Conservation (phyloP, 2,329 filamentous ascomycete genomes). For the Trichophyton rubrum region DNA sequence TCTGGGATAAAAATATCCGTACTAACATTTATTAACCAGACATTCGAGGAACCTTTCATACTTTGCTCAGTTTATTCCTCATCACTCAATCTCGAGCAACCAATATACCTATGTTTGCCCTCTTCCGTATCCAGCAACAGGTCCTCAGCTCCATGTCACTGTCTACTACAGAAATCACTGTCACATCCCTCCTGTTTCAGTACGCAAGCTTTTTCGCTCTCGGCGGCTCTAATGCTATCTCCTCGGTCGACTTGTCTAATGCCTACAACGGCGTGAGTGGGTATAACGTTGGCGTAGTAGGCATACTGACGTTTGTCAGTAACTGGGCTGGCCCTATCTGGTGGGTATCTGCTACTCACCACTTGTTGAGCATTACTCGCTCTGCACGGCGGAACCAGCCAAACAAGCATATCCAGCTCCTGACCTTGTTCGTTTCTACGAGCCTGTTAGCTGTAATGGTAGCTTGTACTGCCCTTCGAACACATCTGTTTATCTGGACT, state of each 20-base stretch:
- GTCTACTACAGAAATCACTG: conserved; percentile 47
- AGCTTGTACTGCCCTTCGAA: conserved; percentile 69
- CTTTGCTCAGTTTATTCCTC: conserved; percentile 63
- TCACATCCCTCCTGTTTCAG: conserved; percentile 63
- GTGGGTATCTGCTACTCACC: conserved; percentile 56
- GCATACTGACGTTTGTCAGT: conserved; percentile 66
- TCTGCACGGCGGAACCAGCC: conserved; percentile 9
- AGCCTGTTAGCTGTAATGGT: conserved; percentile 67
- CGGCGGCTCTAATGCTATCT: conserved; percentile 87
- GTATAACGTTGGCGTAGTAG: conserved; percentile 73
- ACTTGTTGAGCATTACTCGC: conserved; percentile 16
- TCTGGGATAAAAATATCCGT: background rate
- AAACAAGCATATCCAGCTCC: conserved; percentile 34
- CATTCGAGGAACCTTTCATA: conserved; percentile 40
- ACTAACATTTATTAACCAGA: conserved; percentile 4
- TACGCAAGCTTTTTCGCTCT: conserved; percentile 78
- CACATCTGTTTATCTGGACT: conserved; percentile 96
- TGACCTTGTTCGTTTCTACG: conserved; percentile 58
- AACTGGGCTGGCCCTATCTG: conserved; percentile 90
- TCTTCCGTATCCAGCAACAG: conserved; percentile 55
- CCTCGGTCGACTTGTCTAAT: conserved; percentile 84
- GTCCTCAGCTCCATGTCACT: conserved; percentile 34
- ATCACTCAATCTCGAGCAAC: conserved; percentile 75
- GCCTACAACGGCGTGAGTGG: conserved; percentile 82
- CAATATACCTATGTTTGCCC: conserved; percentile 72